Conservation (phyloP, 2,329 filamentous ascomycete species). For the Xylaria sp. region DNA sequence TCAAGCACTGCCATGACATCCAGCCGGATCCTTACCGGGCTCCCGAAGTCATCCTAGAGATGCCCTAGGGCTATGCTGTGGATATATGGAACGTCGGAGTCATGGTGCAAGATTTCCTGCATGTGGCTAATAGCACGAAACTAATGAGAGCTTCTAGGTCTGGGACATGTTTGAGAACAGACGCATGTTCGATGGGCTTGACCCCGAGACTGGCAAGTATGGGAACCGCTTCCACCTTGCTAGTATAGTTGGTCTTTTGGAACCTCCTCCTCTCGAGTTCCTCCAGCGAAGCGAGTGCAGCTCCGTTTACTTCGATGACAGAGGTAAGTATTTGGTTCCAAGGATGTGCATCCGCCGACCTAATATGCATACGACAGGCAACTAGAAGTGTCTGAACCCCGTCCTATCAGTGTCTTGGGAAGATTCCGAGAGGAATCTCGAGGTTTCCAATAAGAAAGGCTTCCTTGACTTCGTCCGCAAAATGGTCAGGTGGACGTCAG, state of each 20-base stretch:
- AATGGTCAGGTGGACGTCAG: no score
- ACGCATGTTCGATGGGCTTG: conserved; percentile 49
- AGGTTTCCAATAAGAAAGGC: no score
- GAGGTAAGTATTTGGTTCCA: no score
- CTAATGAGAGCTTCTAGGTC: no score
- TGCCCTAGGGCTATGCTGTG: conserved; percentile 51
- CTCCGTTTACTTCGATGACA: conserved; percentile 47
- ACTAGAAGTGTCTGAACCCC: no score
- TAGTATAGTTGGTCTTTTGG: conserved; percentile 54
- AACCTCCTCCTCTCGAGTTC: conserved; percentile 46
- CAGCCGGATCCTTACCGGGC: conserved; percentile 50
- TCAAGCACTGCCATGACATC: conserved; percentile 44
- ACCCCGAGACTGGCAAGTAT: conserved; percentile 47
- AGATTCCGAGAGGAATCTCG: no score
- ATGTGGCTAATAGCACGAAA: no score
- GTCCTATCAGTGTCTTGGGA: no score
- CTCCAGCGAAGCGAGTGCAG: conserved; percentile 41
- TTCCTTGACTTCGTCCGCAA: no score
- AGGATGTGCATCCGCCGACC: no score
- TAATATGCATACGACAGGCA: no score
- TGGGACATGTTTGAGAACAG: conserved; percentile 56
- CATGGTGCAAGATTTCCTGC: no score
- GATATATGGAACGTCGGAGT: conserved; percentile 60
- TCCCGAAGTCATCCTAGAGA: conserved; percentile 54
- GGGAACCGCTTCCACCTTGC: conserved; percentile 53